Evolutionary conservation across 1,284 basidiomycete genomes (phyloP).

Genomic region (Heliocybe sulcata): DNA sequence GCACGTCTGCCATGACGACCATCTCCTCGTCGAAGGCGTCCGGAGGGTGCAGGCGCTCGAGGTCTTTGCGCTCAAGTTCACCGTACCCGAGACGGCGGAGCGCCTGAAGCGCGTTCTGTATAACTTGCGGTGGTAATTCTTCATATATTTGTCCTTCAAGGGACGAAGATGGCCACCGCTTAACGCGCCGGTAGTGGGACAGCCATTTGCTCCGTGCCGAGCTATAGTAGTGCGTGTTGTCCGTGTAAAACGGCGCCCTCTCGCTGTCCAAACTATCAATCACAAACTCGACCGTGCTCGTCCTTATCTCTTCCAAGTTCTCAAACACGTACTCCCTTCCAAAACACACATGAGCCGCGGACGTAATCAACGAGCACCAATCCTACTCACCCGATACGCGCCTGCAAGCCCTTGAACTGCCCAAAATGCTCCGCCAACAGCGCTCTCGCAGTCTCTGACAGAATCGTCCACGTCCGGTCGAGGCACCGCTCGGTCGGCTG

Average conservation of each 20-base stretch:
- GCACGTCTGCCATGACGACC: slow-evolving; percentile 40
- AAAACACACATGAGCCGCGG: background rate
- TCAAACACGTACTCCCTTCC: background rate
- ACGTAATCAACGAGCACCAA: background rate
- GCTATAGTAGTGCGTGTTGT: slow-evolving; percentile 23
- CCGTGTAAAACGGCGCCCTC: slow-evolving; percentile 19
- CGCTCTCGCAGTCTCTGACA: slow-evolving; percentile 13
- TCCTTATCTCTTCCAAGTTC: slow-evolving; percentile 4
- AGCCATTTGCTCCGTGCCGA: slow-evolving; percentile 14
- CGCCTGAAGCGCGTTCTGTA: slow-evolving; percentile 10
- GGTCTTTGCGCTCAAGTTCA: background rate
- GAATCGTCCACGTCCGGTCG: slow-evolving; percentile 19
- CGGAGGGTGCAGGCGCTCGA: slow-evolving; percentile 1
- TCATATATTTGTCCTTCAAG: background rate
- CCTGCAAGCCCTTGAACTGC: slow-evolving; percentile 21
- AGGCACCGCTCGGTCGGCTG: slow-evolving; percentile 32
- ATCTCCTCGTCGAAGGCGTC: slow-evolving; percentile 29
- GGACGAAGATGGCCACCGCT: background rate
- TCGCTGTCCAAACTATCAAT: slow-evolving; percentile 20
- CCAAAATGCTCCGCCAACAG: slow-evolving; percentile 25
- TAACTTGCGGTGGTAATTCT: slow-evolving; percentile 6
- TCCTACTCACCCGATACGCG: slow-evolving; percentile 19
- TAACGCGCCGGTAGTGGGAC: slow-evolving; percentile 9
- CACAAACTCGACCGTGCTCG: slow-evolving; percentile 8
- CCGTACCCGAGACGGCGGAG: background rate